Conservation (phyloP, 352 stramenopile species). For the Globisporangium cederbergense region DNA sequence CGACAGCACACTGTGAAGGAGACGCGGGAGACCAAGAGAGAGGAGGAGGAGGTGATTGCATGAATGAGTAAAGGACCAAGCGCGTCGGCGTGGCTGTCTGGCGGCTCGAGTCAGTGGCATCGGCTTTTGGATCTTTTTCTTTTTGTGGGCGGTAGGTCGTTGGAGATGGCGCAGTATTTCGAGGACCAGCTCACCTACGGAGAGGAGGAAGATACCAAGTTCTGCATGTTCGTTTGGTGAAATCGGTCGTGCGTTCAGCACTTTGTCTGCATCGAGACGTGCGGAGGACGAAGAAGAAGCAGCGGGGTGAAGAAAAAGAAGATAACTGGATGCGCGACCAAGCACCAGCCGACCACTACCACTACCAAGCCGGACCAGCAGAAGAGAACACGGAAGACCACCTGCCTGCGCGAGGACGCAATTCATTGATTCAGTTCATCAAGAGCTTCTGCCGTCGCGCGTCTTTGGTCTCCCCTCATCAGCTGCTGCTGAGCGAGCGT, state of each 20-base stretch:
- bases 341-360: not conserved
- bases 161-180: constrained; percentile 21
- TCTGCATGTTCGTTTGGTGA: constrained; percentile 13
- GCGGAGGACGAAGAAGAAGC: constrained; percentile 2
- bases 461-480: not conserved
- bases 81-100: constrained; percentile 8
- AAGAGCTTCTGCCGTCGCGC: constrained; percentile 1
- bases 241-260: constrained; percentile 11
- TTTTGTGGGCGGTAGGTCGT: constrained; percentile 15
- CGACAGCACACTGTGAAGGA: constrained; percentile 9
- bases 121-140: constrained; percentile 9
- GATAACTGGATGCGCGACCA: constrained; percentile 8
- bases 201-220: constrained; percentile 7
- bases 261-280: constrained; percentile 10
- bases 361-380: not conserved
- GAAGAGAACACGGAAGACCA: constrained; percentile 5
- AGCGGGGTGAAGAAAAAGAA: constrained; percentile 2
- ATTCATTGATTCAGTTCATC: not conserved
- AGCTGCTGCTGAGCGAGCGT: not conserved
- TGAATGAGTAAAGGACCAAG: constrained; percentile 21
- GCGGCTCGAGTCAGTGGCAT: constrained; percentile 10
- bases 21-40: constrained; percentile 3
- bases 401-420: not conserved
- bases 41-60: constrained; percentile 15
- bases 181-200: constrained; percentile 1